phyloP scores from a whole-genome alignment of 1,284 basidiomycete genomes.

The Cryptococcus sp. region DNA sequence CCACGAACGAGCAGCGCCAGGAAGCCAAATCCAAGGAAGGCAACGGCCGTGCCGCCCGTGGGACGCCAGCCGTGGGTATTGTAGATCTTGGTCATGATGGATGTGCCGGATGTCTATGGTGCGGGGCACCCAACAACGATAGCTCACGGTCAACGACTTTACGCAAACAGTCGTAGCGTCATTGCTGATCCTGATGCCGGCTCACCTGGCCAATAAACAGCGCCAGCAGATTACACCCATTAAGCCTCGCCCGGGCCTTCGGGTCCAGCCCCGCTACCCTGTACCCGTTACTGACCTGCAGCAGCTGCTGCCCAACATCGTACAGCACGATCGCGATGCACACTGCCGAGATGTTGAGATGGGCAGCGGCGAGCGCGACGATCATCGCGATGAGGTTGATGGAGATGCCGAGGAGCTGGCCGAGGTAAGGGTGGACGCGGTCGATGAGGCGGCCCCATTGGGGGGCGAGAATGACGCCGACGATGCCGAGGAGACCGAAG shows the following conservation, averaged over 20 bases:
- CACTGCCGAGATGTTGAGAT: conserved; percentile 60
- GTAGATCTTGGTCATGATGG: conserved; percentile 62
- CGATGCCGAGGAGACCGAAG: conserved; percentile 66
- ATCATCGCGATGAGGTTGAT: conserved; percentile 33
- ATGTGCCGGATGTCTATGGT: conserved; percentile 57
- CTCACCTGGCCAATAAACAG: conserved; percentile 33
- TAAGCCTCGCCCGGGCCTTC: conserved; percentile 59
- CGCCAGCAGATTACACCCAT: conserved; percentile 61
- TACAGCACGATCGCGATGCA: conserved; percentile 53
- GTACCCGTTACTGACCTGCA: conserved; percentile 47
- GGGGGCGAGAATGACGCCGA: conserved; percentile 63
- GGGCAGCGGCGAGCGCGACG: conserved; percentile 58
- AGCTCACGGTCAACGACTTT: too few relatives aligned
- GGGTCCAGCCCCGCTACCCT: conserved; percentile 56
- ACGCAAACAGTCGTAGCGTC: neutral
- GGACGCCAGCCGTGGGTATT: conserved; percentile 61
- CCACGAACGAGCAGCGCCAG: conserved; percentile 32
- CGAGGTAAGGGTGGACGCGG: conserved; percentile 63
- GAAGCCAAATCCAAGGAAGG: conserved; percentile 51
- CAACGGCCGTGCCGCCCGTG: conserved; percentile 56
- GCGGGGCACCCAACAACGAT: too few relatives aligned
- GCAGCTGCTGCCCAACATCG: conserved; percentile 54
- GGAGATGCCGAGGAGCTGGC: conserved; percentile 56
- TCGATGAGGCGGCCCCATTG: conserved; percentile 62
- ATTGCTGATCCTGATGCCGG: neutral